Percentiles rank a stretch among this genome's conserved stretches.
phyloP scores from a whole-genome alignment of 1,284 basidiomycete species.

The Tilletia walkeri region DNA sequence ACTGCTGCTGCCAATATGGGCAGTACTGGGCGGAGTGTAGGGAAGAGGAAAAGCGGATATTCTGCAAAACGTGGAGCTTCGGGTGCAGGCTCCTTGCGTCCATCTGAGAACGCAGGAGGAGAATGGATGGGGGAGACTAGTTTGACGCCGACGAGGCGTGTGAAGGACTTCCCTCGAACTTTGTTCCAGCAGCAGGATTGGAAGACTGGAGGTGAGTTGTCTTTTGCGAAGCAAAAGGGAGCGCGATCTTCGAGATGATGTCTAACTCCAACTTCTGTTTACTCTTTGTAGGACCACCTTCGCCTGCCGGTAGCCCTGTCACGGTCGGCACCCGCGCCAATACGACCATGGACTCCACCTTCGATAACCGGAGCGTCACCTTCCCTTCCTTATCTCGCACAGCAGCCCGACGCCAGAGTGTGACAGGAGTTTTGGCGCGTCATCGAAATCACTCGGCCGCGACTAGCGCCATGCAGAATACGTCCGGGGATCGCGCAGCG shows the following conservation, averaged over 20 bases:
- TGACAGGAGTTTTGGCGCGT: constrained; percentile 26
- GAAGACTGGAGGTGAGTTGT: constrained; percentile 37
- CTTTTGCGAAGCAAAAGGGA: too few relatives aligned
- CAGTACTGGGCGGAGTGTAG: constrained; percentile 39
- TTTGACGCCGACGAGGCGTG: not conserved
- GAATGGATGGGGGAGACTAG: not conserved
- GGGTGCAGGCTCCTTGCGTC: not conserved
- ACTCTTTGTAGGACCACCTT: constrained; percentile 29
- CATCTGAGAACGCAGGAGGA: not conserved
- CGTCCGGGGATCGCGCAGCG: constrained; percentile 20
- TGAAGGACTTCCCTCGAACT: constrained; percentile 33
- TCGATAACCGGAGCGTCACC: constrained; percentile 31
- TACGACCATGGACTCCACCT: constrained; percentile 32
- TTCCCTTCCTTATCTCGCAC: constrained; percentile 34
- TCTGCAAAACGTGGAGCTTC: constrained; percentile 29
- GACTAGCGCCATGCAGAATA: not conserved
- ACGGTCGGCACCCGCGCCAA: constrained; percentile 38
- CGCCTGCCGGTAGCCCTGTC: constrained; percentile 34
- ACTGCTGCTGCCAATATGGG: constrained; percentile 26
- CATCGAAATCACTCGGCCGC: not conserved
- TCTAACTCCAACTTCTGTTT: not conserved
- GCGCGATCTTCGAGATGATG: too few relatives aligned
- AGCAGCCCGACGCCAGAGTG: constrained; percentile 35
- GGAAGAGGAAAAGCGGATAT: constrained; percentile 47
- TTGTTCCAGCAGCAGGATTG: constrained; percentile 50